A percentile compares a stretch with the other conserved stretches of the same genome.
phyloP scores from a whole-genome alignment of 306 rosid species.

The Rosa multiflora region DNA sequence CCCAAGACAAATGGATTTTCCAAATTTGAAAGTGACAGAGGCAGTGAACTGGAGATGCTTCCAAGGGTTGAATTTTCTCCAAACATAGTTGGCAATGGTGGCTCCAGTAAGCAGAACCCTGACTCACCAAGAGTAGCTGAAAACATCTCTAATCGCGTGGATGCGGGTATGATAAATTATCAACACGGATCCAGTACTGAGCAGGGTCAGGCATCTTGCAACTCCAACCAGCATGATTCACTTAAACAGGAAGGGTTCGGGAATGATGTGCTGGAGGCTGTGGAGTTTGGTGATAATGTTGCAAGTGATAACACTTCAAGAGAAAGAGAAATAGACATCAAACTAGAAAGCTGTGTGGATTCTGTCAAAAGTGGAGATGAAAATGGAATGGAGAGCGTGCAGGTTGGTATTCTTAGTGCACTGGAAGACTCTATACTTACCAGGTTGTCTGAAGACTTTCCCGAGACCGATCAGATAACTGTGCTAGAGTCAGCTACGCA shows the following conservation, averaged over 20 bases:
- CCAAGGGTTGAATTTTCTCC: neutral
- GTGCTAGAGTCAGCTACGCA: constrained; percentile 1
- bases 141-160: neutral
- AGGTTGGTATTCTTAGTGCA: constrained; percentile 13
- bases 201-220: neutral
- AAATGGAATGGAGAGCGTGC: constrained; percentile 26
- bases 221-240: neutral
- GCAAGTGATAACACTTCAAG: neutral
- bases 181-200: constrained; percentile 12
- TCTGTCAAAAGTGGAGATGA: constrained; percentile 18
- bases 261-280: neutral
- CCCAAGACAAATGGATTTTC: neutral
- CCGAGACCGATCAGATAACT: neutral
- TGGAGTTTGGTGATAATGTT: neutral
- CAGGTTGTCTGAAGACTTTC: neutral
- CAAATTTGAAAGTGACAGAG: constrained; percentile 10
- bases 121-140: neutral
- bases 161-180: neutral
- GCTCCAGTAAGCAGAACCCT: neutral
- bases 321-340: constrained; percentile 22
- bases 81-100: neutral
- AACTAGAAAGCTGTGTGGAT: constrained; percentile 3
- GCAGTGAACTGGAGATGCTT: constrained; percentile 17
- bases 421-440: neutral
- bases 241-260: constrained; percentile 9